phyloP scores from a whole-genome alignment of 768 basidiomycete genomes.

The Omphalotus guepiniiformis region DNA sequence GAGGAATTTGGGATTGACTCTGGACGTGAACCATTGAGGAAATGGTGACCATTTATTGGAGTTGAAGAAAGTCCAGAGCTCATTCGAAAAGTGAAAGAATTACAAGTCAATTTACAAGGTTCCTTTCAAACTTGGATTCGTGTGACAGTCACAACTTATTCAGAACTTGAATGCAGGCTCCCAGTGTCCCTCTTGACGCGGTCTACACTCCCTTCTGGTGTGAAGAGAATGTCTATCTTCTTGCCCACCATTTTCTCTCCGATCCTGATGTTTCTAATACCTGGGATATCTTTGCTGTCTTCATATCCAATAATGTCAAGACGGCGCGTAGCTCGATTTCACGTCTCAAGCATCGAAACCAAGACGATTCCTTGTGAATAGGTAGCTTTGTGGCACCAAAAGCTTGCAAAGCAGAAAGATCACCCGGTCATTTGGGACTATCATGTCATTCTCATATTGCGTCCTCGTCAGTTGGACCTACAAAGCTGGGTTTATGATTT shows the following conservation, averaged over 20 bases:
- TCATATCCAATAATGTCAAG: conserved; percentile 61
- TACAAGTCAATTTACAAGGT: neutral
- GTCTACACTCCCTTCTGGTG: conserved; percentile 62
- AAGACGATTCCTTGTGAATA: conserved; percentile 18
- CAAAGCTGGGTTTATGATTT: conserved; percentile 65
- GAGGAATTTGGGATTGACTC: neutral
- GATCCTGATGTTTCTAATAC: conserved; percentile 19
- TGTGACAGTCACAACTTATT: neutral
- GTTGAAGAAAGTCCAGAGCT: conserved; percentile 7
- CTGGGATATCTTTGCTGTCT: conserved; percentile 54
- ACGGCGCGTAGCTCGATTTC: conserved; percentile 39
- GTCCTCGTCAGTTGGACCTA: conserved; percentile 18
- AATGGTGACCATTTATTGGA: conserved; percentile 2
- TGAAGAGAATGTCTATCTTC: conserved; percentile 70
- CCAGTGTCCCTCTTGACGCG: conserved; percentile 31
- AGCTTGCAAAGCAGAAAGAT: conserved; percentile 29
- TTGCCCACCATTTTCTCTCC: conserved; percentile 40
- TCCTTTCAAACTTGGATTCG: neutral
- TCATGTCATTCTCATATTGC: conserved; percentile 60
- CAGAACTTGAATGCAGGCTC: no score
- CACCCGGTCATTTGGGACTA: conserved; percentile 67
- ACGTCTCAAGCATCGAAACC: neutral
- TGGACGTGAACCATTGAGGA: neutral
- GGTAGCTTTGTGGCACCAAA: conserved; percentile 68
- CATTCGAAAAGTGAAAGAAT: conserved; percentile 2